Evolutionary conservation across 306 rosid genomes (phyloP).

Genomic region (peach (Prunus persica)): DNA sequence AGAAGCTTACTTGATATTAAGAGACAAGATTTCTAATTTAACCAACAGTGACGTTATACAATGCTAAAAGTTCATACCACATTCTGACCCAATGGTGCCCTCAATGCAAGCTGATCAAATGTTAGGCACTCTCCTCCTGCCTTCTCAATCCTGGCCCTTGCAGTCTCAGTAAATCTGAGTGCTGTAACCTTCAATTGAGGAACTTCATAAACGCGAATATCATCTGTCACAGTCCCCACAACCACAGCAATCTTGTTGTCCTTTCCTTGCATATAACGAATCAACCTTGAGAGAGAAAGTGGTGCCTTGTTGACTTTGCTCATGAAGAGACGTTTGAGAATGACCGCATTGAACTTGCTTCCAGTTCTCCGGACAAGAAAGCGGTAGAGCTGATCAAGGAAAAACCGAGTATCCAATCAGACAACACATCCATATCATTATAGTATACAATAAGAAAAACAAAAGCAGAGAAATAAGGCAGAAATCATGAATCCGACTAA

Average conservation of each 20-base stretch:
- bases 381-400: slow-evolving; percentile 60
- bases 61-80: slow-evolving; percentile 28
- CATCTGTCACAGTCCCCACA: slow-evolving; percentile 60
- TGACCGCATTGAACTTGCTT: slow-evolving; percentile 50
- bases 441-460: not conserved
- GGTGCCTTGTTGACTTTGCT: slow-evolving; percentile 75
- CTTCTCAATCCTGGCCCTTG: slow-evolving; percentile 67
- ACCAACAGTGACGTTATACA: not conserved
- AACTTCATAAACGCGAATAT: slow-evolving; percentile 46
- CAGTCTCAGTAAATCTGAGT: slow-evolving; percentile 65
- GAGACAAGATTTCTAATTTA: not conserved
- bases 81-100: slow-evolving; percentile 64
- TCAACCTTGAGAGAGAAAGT: slow-evolving; percentile 63
- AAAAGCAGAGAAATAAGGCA: not conserved
- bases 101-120: slow-evolving; percentile 54
- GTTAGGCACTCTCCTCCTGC: slow-evolving; percentile 66
- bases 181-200: slow-evolving; percentile 58
- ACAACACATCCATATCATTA: not conserved
- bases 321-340: slow-evolving; percentile 64
- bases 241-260: slow-evolving; percentile 59
- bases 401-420: slow-evolving; percentile 14
- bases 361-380: slow-evolving; percentile 82
- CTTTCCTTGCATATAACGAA: slow-evolving; percentile 52
- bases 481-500: not conserved
- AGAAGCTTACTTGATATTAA: not conserved